Evolutionary conservation across 768 basidiomycete genomes (phyloP), one percentile per base, ranked within the genome.

Genomic region (Cantharellus cinnabarinus): DNA sequence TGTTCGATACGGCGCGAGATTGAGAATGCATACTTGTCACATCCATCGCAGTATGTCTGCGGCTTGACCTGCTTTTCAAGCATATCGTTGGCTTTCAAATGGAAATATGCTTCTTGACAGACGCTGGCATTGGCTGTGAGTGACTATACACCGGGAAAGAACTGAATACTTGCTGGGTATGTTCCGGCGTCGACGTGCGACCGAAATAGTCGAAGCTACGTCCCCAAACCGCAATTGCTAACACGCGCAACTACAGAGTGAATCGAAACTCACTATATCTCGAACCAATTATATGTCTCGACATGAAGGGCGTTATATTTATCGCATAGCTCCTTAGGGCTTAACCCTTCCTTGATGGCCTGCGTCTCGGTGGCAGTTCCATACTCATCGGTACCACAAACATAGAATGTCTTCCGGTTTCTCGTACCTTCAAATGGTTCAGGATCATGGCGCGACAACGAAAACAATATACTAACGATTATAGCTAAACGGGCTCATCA

Each of bases 301-400:
- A 80, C 82, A 64, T 98, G 95, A 14, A 97, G 73, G 15, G 76
- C 74, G 66, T 93, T 73, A 69, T 97, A 97, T 71, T 93, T 91
- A 70, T 91, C 86, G 69, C 90, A 95, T 2, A 97, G 75, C 64
- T 82, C 79, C 62, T 73, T 74, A 0, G 90, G 85, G 5, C 85
- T 80, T 42, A 91, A 69, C 0, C 82, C 80, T 68, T 94, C 89
- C 67, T 90, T 89, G 61, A 89, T 69, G 2, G 95, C 94, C 69
- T 95, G 93, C 2, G 93, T 97, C 74, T 99, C 95, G 0, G 95
- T 95, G 0, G 95, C 94, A 4, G 95, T 99, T n/a, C 95, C 95
- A 66, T 99, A 99, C 71, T 99, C 95, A 67, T 99, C 95, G 3
- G 95, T 98, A 37, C 95, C 95, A 70, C 95, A 99, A 59, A 99